Base-by-base conservation (phyloP, 768 basidiomycete genomes). In the Leccinum subgranulosum region DNA sequence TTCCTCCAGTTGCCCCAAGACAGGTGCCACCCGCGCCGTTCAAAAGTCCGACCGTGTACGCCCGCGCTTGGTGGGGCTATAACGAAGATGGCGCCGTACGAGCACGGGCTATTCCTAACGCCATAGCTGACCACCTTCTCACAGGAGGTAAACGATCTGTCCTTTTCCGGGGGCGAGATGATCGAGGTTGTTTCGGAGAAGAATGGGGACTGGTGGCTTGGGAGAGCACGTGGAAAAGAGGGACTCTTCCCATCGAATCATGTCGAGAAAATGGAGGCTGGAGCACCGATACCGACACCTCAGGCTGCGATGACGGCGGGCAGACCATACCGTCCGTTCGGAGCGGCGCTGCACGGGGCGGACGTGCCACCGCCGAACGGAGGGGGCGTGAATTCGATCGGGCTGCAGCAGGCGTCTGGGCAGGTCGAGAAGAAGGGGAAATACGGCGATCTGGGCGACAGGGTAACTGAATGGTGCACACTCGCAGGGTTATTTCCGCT, bases 181-280 rank as follows among this genome's bases (percentile, higher is more conserved):
- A 81, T 96, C 57, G 88, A 91, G 56, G 79, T 96, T 56, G 69
- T 90, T 43, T 82, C 87, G 57, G 90, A 94, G 68, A 88, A 84
- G 47, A 92, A 94, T 57, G 77, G 77, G 3, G 93, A 94, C 69
- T 94, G 93, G 93, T 96, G 91, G 92, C 83, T 80, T 8, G 92
- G 93, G 27, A 77, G 72, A 58, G 64, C 79, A 55, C 80, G 85
- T 33, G 86, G 85, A 25, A 79, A 75, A 57, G 81, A 86, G 54
- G 92, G 87, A 4, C 78, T 94, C 36, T 91, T 94, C 77, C 93
- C 92, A 0, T 80, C 87, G 12, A 83, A 82, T 60, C 82, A 90
- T 54, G 88, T 91, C 41, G 84, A 90, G 74, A 85, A 81, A 64
- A 57, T 86, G 28, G 66, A 65, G 23, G 49, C 56, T 49, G 46